Conservation (phyloP, 192 early-diverging fungal species). For the Phycomyces nitens region DNA sequence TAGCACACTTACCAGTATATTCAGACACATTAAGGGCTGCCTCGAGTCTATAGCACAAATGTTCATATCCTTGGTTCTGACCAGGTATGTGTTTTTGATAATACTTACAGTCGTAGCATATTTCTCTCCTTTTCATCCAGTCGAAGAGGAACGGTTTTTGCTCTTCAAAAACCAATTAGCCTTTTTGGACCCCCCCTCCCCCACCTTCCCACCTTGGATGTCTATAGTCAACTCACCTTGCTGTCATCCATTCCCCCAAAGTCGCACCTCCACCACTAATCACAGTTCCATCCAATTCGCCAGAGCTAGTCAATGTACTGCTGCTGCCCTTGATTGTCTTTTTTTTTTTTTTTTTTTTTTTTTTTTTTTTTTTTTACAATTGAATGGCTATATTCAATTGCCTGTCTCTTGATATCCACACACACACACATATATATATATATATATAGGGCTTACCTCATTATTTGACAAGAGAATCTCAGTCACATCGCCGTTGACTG, state of each 20-base stretch:
- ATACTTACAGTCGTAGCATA: constrained; percentile 68
- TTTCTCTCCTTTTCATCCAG: constrained; percentile 87
- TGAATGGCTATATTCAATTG: neutral
- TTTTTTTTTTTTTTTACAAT: no score
- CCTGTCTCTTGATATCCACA: neutral
- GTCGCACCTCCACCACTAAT: constrained; percentile 45
- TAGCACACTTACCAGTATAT: constrained; percentile 40
- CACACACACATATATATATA: no score
- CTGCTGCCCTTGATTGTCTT: neutral
- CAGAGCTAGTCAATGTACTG: neutral
- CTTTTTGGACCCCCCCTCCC: no score
- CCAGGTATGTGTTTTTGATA: neutral
- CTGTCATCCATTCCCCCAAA: constrained; percentile 79
- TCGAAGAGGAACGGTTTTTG: constrained; percentile 92
- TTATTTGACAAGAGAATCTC: constrained; percentile 1
- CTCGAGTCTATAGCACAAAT: constrained; percentile 58
- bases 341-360: constrained; percentile 11
- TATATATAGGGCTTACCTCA: neutral
- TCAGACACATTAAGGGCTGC: constrained; percentile 89
- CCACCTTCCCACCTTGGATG: no score
- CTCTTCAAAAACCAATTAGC: constrained; percentile 34
- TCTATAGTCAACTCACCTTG: constrained; percentile 16
- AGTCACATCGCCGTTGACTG: neutral
- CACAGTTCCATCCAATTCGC: constrained; percentile 30
- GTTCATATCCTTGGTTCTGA: neutral